Conservation (phyloP, 2,329 filamentous ascomycete species). For the Aspergillus sp. region DNA sequence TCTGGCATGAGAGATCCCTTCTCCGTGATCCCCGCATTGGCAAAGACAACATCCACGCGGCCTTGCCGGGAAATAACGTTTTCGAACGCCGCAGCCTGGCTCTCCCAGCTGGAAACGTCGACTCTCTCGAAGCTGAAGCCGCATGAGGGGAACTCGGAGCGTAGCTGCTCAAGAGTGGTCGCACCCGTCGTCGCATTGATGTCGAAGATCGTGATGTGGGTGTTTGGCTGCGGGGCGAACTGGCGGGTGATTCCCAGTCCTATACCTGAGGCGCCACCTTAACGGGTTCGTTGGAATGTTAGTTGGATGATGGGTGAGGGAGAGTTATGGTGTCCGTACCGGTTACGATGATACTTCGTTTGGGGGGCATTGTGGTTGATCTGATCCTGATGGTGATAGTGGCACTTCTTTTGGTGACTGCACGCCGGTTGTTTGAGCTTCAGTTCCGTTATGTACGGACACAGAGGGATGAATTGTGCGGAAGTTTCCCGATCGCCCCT, state of each 20-base stretch:
- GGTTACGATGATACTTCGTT: slow-evolving; percentile 30
- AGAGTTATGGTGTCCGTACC: slow-evolving; percentile 14
- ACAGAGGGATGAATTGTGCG: background rate
- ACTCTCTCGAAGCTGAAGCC: slow-evolving; percentile 29
- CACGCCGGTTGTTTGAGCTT: background rate
- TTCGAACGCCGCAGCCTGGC: slow-evolving; percentile 30
- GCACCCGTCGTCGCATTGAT: slow-evolving; percentile 27
- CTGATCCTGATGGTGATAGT: background rate
- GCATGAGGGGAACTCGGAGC: slow-evolving; percentile 25
- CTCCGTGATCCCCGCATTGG: slow-evolving; percentile 52
- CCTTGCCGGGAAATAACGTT: slow-evolving; percentile 29
- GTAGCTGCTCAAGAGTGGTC: slow-evolving; percentile 21
- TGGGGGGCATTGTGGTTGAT: slow-evolving; percentile 7
- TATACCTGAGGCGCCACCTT: slow-evolving; percentile 39
- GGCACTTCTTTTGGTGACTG: background rate
- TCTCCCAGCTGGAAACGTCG: slow-evolving; percentile 38
- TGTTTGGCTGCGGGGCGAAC: slow-evolving; percentile 29
- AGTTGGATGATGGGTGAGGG: background rate
- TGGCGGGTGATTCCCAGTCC: slow-evolving; percentile 35
- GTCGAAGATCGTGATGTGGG: slow-evolving; percentile 34
- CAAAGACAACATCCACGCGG: slow-evolving; percentile 49
- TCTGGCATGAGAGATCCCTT: slow-evolving; percentile 38
- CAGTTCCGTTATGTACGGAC: background rate
- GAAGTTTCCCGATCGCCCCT: slow-evolving; percentile 1
- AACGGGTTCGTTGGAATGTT: too few species aligned